phyloP scores from a whole-genome alignment of 306 rosid genomes.

The Gillenia trifoliata region DNA sequence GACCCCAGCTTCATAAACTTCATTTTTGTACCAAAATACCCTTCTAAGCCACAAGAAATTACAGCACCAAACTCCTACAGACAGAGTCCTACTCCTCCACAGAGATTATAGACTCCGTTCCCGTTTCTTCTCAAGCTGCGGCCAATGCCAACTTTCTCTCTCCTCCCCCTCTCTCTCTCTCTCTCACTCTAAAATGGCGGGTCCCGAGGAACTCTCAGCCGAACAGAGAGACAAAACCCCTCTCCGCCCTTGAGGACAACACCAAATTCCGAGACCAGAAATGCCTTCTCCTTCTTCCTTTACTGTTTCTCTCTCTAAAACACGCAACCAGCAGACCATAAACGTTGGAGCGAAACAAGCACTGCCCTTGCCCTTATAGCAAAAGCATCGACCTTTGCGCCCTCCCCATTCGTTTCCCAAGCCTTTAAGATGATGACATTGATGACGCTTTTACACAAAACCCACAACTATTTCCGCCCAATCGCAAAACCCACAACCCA shows the following conservation, averaged over 20 bases:
- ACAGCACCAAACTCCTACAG: neutral
- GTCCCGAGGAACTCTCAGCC: neutral
- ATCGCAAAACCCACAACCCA: slow-evolving; percentile 2
- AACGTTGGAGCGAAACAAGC: slow-evolving; percentile 20
- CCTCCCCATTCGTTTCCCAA: slow-evolving; percentile 27
- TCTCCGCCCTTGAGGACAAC: neutral
- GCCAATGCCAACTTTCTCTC: slow-evolving; percentile 7
- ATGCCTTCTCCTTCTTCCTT: slow-evolving; percentile 14
- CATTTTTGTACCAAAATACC: slow-evolving; percentile 37
- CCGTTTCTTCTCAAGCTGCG: neutral
- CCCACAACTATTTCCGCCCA: neutral
- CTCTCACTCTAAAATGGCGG: slow-evolving; percentile 11
- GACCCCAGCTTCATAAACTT: slow-evolving; percentile 98
- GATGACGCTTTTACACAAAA: slow-evolving; percentile 33
- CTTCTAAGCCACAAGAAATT: slow-evolving; percentile 1
- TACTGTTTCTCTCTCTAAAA: neutral
- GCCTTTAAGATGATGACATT: slow-evolving; percentile 31
- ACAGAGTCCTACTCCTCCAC: slow-evolving; percentile 2
- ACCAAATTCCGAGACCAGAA: slow-evolving; percentile 23
- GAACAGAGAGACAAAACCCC: neutral
- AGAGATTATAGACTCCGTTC: slow-evolving; percentile 17
- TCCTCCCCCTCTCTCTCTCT: slow-evolving; percentile 4
- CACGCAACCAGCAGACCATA: slow-evolving; percentile 28
- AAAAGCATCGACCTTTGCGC: slow-evolving; percentile 26
- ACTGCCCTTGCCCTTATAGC: slow-evolving; percentile 5